These are phyloP conservation scores for Geotrichum histeridarum DNA, from an alignment of 1,139 yeast genomes.

Conservation along the genomic window DNA sequence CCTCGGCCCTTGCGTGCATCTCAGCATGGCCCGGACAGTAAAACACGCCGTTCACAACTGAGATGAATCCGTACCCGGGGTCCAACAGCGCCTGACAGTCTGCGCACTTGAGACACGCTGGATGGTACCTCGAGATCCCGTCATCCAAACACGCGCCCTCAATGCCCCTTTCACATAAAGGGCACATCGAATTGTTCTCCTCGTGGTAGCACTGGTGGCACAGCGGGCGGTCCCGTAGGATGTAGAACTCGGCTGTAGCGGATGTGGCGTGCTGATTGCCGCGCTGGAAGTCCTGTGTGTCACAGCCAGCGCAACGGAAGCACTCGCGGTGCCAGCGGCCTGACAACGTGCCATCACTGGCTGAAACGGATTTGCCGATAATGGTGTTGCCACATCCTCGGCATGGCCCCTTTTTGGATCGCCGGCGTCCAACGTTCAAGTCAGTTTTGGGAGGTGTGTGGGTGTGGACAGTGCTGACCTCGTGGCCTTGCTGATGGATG, in stretches of 20 bases:
- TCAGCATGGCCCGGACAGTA: slow-evolving; percentile 28
- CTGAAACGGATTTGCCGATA: slow-evolving; percentile 57
- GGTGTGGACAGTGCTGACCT: not conserved
- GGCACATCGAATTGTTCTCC: slow-evolving; percentile 70
- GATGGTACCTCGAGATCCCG: slow-evolving; percentile 31
- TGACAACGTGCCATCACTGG: slow-evolving; percentile 72
- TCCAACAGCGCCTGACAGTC: slow-evolving; percentile 28
- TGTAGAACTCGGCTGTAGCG: slow-evolving; percentile 62
- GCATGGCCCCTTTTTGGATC: slow-evolving; percentile 20
- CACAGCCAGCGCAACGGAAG: slow-evolving; percentile 66
- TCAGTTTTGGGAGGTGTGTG: not conserved
- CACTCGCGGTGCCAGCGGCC: slow-evolving; percentile 95
- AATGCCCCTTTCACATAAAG: slow-evolving; percentile 64
- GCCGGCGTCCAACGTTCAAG: not conserved
- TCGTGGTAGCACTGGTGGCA: slow-evolving; percentile 76
- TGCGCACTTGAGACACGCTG: slow-evolving; percentile 34
- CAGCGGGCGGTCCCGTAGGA: slow-evolving; percentile 71
- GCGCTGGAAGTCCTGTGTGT: slow-evolving; percentile 29
- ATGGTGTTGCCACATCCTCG: slow-evolving; percentile 51
- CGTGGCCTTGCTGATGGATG: not conserved
- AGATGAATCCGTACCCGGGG: slow-evolving; percentile 12
- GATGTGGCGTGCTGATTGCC: slow-evolving; percentile 21
- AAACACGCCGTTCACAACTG: slow-evolving; percentile 32
- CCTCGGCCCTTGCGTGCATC: slow-evolving; percentile 16
- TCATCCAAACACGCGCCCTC: slow-evolving; percentile 70